Evolutionary conservation across 2,329 filamentous ascomycete species (phyloP).

Genomic region (Colletotrichum sp.): DNA sequence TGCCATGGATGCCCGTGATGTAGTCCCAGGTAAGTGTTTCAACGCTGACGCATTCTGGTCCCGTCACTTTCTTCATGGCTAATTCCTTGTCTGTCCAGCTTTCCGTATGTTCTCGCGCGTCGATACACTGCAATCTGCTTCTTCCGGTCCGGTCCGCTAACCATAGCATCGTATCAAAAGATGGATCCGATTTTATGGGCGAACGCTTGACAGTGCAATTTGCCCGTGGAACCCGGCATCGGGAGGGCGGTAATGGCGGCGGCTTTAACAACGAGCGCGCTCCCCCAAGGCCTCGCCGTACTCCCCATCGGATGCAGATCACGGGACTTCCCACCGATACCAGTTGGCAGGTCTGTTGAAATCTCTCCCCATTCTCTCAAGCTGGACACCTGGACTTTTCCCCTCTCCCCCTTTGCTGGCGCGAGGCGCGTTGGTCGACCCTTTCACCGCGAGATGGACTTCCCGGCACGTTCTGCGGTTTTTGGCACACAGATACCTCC

Average conservation of each 20-base stretch:
- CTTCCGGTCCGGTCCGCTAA: conserved; percentile 24
- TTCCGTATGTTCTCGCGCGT: conserved; percentile 59
- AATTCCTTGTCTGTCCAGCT: conserved; percentile 43
- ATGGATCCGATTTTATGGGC: conserved; percentile 98
- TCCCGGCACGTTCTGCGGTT: neutral
- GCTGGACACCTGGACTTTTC: conserved; percentile 44
- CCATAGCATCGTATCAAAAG: conserved; percentile 50
- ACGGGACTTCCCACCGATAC: conserved; percentile 96
- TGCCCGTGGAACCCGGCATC: conserved; percentile 79
- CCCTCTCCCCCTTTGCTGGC: conserved; percentile 23
- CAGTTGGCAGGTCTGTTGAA: conserved; percentile 98
- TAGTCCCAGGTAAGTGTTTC: conserved; percentile 83
- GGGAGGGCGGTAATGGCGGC: conserved; percentile 43
- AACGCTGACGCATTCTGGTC: conserved; percentile 17
- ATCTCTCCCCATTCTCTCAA: conserved; percentile 63
- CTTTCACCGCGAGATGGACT: neutral
- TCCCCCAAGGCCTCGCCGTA: conserved; percentile 83
- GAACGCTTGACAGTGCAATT: conserved; percentile 98
- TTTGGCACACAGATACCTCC: neutral
- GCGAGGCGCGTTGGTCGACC: conserved; percentile 5
- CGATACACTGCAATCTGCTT: neutral
- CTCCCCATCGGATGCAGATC: conserved; percentile 95
- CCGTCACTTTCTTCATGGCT: neutral
- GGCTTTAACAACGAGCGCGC: conserved; percentile 57
- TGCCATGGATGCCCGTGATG: conserved; percentile 95